Conservation (phyloP, 1,284 basidiomycete species). For the Xerocomus amazonicus region DNA sequence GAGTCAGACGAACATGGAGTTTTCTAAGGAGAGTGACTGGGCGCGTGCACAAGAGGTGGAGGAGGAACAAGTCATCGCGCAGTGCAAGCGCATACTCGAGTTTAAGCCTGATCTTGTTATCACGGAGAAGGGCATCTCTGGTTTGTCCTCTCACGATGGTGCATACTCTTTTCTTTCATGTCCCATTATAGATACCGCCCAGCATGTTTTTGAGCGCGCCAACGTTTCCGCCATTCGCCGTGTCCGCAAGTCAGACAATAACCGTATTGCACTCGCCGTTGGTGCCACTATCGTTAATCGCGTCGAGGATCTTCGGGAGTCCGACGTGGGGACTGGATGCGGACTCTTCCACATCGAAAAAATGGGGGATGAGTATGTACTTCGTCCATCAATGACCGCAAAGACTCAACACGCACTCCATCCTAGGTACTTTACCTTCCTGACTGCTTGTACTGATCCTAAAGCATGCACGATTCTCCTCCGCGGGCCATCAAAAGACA, state of each 20-base stretch:
- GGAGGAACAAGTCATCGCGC: constrained; percentile 92
- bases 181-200: constrained; percentile 73
- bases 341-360: constrained; percentile 97
- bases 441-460: constrained; percentile 87
- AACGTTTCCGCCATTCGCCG: constrained; percentile 92
- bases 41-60: constrained; percentile 91
- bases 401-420: not conserved
- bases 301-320: constrained; percentile 89
- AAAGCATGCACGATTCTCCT: constrained; percentile 98
- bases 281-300: constrained; percentile 98
- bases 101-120: constrained; percentile 96
- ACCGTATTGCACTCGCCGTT: constrained; percentile 93
- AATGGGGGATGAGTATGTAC: constrained; percentile 85
- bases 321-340: constrained; percentile 90
- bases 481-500: constrained; percentile 97
- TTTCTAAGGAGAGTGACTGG: constrained; percentile 94
- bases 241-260: constrained; percentile 98
- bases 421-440: constrained; percentile 96
- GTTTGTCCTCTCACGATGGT: constrained; percentile 40
- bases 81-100: constrained; percentile 87
- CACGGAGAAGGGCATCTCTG: constrained; percentile 97
- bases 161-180: not conserved
- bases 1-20: constrained; percentile 98
- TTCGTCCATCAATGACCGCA: not conserved
- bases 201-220: constrained; percentile 87